A percentile compares a stretch with the other conserved stretches of the same genome.
phyloP scores from a whole-genome alignment of 129 eudicot species.

The Saposhnikovia divaricata region DNA sequence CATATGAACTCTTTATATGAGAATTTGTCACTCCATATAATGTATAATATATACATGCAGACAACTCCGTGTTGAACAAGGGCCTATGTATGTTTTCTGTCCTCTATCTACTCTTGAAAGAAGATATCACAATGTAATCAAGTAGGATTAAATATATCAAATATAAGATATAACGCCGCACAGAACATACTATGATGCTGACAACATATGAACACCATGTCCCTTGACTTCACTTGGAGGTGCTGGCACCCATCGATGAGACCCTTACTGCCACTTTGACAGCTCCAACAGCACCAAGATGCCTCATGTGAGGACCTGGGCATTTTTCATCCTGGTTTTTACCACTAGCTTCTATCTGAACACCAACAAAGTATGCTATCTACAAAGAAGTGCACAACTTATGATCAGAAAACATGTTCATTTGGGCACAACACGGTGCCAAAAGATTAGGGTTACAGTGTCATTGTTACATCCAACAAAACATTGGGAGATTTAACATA shows the following conservation, averaged over 20 bases:
- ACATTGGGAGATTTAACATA: neutral
- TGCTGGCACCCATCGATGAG: slow-evolving; percentile 50
- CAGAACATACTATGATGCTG: neutral
- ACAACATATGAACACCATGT: neutral
- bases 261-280: slow-evolving; percentile 84
- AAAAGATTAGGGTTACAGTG: neutral
- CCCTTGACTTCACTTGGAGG: slow-evolving; percentile 27
- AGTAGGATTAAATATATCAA: neutral
- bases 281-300: slow-evolving; percentile 74
- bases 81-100: neutral
- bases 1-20: neutral
- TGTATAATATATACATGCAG: neutral
- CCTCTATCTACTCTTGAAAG: slow-evolving; percentile 6
- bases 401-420: neutral
- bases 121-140: neutral
- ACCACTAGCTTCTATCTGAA: slow-evolving; percentile 41
- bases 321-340: slow-evolving; percentile 18
- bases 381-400: slow-evolving; percentile 14
- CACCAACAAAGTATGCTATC: slow-evolving; percentile 75
- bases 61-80: neutral
- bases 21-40: neutral
- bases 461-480: neutral
- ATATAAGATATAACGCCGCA: neutral
- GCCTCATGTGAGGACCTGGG: slow-evolving; percentile 52
- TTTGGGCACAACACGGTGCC: neutral